Conservation (phyloP, 225 moss, liverwort and hornwort genomes). For the Physcomitrellopsis africana region DNA sequence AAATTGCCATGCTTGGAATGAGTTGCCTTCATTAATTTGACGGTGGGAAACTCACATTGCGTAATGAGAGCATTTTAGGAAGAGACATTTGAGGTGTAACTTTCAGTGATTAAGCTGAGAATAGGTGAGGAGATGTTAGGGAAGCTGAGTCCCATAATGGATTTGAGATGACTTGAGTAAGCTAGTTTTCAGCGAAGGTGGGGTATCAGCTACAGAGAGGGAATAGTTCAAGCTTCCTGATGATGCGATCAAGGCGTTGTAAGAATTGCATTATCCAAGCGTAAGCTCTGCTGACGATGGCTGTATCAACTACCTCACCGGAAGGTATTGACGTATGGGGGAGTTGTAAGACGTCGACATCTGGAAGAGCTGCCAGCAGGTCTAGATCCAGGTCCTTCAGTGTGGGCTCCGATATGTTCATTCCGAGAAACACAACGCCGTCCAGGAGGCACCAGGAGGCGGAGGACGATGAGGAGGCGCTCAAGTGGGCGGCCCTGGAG, state of each 20-base stretch:
- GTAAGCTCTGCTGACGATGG: slow-evolving; percentile 20
- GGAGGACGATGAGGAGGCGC: slow-evolving; percentile 48
- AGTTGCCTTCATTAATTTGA: not conserved
- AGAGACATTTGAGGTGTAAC: too few species aligned
- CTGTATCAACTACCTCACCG: slow-evolving; percentile 40
- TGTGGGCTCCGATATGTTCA: slow-evolving; percentile 52
- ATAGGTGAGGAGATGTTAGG: too few species aligned
- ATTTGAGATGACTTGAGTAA: too few species aligned
- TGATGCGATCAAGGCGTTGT: not conserved
- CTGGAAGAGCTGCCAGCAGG: slow-evolving; percentile 30
- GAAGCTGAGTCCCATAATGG: too few species aligned
- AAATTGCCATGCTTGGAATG: not conserved
- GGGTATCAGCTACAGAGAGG: too few species aligned
- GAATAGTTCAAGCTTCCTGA: not conserved
- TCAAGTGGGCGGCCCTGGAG: slow-evolving; percentile 49
- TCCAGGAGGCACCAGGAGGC: slow-evolving; percentile 30
- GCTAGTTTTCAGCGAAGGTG: too few species aligned
- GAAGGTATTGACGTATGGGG: slow-evolving; percentile 62
- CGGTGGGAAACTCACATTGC: not conserved
- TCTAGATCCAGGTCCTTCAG: slow-evolving; percentile 46
- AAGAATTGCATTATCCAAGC: not conserved
- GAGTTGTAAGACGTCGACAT: slow-evolving; percentile 47
- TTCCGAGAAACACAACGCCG: slow-evolving; percentile 54
- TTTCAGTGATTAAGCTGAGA: too few species aligned
- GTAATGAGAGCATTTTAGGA: too few species aligned